Conservation (phyloP, 2,329 filamentous ascomycete genomes). For the Knoxdaviesia proteae region DNA sequence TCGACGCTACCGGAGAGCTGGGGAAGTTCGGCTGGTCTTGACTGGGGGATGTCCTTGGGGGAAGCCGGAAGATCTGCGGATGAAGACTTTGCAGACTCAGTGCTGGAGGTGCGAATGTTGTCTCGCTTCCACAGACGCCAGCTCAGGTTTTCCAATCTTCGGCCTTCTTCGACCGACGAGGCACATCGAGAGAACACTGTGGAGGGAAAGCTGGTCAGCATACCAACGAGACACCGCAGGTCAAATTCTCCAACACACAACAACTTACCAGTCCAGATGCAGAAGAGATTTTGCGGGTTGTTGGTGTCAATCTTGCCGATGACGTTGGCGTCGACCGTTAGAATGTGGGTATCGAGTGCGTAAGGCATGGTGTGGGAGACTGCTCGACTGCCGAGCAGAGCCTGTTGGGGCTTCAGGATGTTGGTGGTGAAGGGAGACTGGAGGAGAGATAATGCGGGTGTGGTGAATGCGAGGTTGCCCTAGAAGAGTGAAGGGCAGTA, state of each 20-base stretch:
- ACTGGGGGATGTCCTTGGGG: slow-evolving; percentile 27
- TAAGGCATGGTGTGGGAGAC: slow-evolving; percentile 48
- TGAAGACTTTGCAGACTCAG: slow-evolving; percentile 23
- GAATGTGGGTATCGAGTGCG: slow-evolving; percentile 61
- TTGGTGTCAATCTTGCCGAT: slow-evolving; percentile 90
- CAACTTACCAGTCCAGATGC: slow-evolving; percentile 84
- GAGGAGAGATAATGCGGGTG: too few species aligned
- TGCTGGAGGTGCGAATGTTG: slow-evolving; percentile 64
- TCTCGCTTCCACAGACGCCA: slow-evolving; percentile 93
- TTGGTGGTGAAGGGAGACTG: slow-evolving; percentile 5
- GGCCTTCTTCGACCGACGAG: slow-evolving; percentile 81
- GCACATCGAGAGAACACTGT: slow-evolving; percentile 86
- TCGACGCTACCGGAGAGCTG: slow-evolving; percentile 62
- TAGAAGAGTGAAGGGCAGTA: too few species aligned
- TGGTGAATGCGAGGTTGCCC: too few species aligned
- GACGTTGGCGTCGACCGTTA: slow-evolving; percentile 77
- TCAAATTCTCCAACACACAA: slow-evolving; percentile 1
- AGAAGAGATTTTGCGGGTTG: slow-evolving; percentile 82
- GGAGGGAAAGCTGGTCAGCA: slow-evolving; percentile 11
- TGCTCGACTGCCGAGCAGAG: slow-evolving; percentile 18
- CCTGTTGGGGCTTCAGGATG: slow-evolving; percentile 2
- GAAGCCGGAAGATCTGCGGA: slow-evolving; percentile 16
- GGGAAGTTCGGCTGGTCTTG: slow-evolving; percentile 34
- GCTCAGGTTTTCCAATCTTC: slow-evolving; percentile 80
- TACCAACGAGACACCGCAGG: slow-evolving; percentile 1